Evolutionary conservation across 176 grass and related monocot species (phyloP).

Genomic region (maize (Zea mays)): DNA sequence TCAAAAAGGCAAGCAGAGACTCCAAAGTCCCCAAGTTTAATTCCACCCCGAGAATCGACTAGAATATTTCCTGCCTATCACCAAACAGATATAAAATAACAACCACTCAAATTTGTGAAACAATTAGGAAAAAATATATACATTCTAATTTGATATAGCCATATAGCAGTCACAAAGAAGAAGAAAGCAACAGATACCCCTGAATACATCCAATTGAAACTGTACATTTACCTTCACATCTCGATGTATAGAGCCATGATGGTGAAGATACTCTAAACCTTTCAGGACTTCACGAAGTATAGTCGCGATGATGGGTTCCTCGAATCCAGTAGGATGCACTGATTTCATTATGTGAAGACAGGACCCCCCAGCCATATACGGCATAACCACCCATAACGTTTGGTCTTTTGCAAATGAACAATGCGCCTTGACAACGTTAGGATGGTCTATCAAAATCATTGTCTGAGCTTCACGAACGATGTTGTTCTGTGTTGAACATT

Average conservation of each 20-base stretch:
- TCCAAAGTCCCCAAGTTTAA: conserved; percentile 97
- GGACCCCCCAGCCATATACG: conserved; percentile 94
- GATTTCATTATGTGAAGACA: conserved; percentile 99
- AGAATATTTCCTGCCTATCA: conserved; percentile 97
- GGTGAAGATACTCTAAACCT: conserved; percentile 90
- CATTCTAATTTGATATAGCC: neutral
- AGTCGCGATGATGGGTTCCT: conserved; percentile 78
- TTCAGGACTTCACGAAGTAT: conserved; percentile 81
- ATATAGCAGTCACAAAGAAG: neutral
- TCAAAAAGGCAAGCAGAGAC: conserved; percentile 99
- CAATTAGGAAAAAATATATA: neutral
- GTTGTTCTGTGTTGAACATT: conserved; percentile 60
- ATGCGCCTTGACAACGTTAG: conserved; percentile 86
- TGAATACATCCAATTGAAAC: neutral
- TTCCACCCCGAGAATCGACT: conserved; percentile 66
- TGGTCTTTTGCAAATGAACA: conserved; percentile 81
- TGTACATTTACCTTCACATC: conserved; percentile 79
- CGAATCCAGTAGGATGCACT: conserved; percentile 65
- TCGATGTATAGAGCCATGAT: conserved; percentile 90
- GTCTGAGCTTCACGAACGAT: conserved; percentile 94
- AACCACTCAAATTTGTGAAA: neutral
- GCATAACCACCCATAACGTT: conserved; percentile 86
- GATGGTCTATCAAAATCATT: conserved; percentile 90
- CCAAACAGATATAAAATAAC: conserved; percentile 16
- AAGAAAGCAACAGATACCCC: neutral